A percentile compares a stretch with the other conserved stretches of the same genome.
These are phyloP conservation scores for Hypseocharis bilobata DNA, from an alignment of 441 rosid species.

Conservation along the genomic window DNA sequence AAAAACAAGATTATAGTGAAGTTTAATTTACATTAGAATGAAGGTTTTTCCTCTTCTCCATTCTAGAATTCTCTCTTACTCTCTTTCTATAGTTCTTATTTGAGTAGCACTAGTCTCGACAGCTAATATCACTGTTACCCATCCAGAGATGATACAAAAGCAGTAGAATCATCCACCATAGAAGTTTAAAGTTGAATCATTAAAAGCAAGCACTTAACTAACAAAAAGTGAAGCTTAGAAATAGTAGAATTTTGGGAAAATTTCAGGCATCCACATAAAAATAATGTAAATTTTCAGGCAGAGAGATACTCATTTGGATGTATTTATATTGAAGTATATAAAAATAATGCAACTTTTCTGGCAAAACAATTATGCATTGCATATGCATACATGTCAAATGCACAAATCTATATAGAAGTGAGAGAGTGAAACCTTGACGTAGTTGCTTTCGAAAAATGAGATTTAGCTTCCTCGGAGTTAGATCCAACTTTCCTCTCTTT, in stretches of 20 bases:
- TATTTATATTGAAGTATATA: too few relatives aligned
- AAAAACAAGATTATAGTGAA: background rate
- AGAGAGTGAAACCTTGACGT: slow-evolving; percentile 52
- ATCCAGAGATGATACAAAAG: too few relatives aligned
- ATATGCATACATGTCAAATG: background rate
- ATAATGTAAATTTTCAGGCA: too few relatives aligned
- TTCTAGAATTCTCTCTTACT: background rate
- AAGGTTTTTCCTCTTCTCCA: background rate
- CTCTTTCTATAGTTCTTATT: background rate
- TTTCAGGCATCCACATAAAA: too few relatives aligned
- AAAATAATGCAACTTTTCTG: too few relatives aligned
- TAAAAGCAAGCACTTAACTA: too few relatives aligned
- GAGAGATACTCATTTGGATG: too few relatives aligned
- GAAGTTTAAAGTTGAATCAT: background rate
- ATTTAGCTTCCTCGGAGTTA: slow-evolving; percentile 53
- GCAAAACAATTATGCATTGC: too few relatives aligned
- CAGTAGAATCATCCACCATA: too few relatives aligned
- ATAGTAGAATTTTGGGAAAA: background rate
- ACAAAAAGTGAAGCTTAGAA: background rate
- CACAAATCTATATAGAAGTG: background rate
- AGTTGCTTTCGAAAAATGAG: slow-evolving; percentile 62
- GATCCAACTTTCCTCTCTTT: slow-evolving; percentile 55
- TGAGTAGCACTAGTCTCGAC: too few relatives aligned
- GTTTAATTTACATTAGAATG: too few relatives aligned
- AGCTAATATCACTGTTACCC: too few relatives aligned